Evolutionary conservation across 768 basidiomycete species (phyloP).

Genomic region (Boletus edulis): DNA sequence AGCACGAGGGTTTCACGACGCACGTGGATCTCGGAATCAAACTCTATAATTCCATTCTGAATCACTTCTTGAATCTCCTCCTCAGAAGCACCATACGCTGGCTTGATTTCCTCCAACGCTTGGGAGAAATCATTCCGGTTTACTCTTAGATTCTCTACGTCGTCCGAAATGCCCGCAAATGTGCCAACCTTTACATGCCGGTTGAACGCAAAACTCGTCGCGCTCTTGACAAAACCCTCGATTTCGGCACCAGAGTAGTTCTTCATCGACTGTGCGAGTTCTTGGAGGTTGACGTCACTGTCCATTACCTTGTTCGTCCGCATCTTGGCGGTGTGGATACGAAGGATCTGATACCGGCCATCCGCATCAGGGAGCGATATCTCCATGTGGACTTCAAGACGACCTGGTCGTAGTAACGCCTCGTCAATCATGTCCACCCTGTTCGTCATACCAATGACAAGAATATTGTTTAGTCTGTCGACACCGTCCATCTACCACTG

Average conservation of each 20-base stretch:
- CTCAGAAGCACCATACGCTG: constrained; percentile 96
- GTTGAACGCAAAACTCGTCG: constrained; percentile 97
- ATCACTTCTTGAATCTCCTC: constrained; percentile 92
- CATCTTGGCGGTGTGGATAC: constrained; percentile 96
- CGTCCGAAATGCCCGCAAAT: constrained; percentile 93
- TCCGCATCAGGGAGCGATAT: constrained; percentile 95
- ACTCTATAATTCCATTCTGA: constrained; percentile 96
- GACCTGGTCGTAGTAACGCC: constrained; percentile 93
- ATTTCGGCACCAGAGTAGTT: constrained; percentile 99
- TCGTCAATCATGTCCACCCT: constrained; percentile 99
- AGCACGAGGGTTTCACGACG: constrained; percentile 2
- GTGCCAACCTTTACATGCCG: constrained; percentile 98
- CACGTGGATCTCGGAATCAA: constrained; percentile 71
- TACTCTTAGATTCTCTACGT: constrained; percentile 91
- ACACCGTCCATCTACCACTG: constrained; percentile 92
- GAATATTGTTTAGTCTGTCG: constrained; percentile 97
- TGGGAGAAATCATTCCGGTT: constrained; percentile 83
- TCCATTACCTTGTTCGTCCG: constrained; percentile 89
- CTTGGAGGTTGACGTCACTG: constrained; percentile 72
- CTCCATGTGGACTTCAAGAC: constrained; percentile 99
- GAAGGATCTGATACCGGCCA: constrained; percentile 90
- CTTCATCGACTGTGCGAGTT: constrained; percentile 84
- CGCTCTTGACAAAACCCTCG: constrained; percentile 93
- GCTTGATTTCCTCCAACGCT: constrained; percentile 91
- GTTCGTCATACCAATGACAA: constrained; percentile 99